phyloP scores from a whole-genome alignment of 495 filamentous ascomycete genomes.

The Penicillium steckii region DNA sequence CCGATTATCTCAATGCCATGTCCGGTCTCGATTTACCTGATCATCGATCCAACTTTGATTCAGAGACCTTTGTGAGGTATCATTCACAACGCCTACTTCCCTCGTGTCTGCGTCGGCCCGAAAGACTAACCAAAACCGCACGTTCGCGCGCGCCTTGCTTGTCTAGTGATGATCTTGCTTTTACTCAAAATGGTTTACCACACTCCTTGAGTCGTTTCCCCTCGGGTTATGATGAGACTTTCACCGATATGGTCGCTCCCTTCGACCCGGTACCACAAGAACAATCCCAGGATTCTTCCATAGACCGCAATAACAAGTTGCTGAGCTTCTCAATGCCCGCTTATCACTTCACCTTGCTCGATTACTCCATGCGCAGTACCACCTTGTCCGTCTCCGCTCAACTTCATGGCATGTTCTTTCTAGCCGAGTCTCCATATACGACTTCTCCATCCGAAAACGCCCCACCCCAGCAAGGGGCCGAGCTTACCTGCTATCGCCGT shows the following conservation, averaged over 20 bases:
- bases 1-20: conserved; percentile 54
- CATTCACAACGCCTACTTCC: not conserved
- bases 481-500: conserved; percentile 88
- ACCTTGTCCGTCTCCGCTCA: conserved; percentile 72
- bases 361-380: conserved; percentile 61
- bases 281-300: conserved; percentile 42
- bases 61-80: conserved; percentile 59
- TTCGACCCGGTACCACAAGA: conserved; percentile 51
- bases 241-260: conserved; percentile 51
- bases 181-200: conserved; percentile 34
- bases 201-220: conserved; percentile 40
- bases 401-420: conserved; percentile 93
- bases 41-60: conserved; percentile 56
- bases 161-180: conserved; percentile 44
- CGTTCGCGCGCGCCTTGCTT: not conserved
- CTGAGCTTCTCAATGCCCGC: conserved; percentile 73
- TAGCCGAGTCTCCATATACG: conserved; percentile 78
- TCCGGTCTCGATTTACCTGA: conserved; percentile 55
- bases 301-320: conserved; percentile 75
- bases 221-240: conserved; percentile 66
- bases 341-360: conserved; percentile 67
- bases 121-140: conserved; percentile 3
- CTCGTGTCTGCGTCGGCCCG: not conserved
- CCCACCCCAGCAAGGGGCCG: conserved; percentile 61
- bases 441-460: conserved; percentile 61